Evolutionary conservation across 2,329 filamentous ascomycete species (phyloP).

Genomic region (Ramularia collo-cygni): DNA sequence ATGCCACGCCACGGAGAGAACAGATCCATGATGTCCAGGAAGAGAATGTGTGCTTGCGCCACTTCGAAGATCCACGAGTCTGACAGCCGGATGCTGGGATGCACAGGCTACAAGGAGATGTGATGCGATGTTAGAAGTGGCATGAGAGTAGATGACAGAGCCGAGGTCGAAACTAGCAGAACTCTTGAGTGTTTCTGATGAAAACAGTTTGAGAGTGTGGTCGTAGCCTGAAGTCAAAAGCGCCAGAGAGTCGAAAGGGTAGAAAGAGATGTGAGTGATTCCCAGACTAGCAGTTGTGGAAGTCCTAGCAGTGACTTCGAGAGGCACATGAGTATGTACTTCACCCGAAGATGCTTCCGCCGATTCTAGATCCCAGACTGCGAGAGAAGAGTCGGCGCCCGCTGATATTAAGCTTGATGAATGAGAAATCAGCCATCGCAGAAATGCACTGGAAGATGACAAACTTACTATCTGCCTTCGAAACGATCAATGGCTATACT

Average conservation of each 20-base stretch:
- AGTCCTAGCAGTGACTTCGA: constrained; percentile 22
- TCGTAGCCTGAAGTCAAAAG: constrained; percentile 76
- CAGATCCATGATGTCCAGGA: constrained; percentile 44
- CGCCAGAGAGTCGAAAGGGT: constrained; percentile 67
- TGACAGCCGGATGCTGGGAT: constrained; percentile 76
- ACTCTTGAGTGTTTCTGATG: constrained; percentile 53
- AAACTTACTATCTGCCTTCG: constrained; percentile 62
- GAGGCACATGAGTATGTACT: constrained; percentile 9
- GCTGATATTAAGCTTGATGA: constrained; percentile 65
- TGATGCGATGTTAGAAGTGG: constrained; percentile 64
- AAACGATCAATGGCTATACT: constrained; percentile 74
- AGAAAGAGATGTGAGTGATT: constrained; percentile 70
- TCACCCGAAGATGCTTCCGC: constrained; percentile 24
- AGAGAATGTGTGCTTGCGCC: constrained; percentile 57
- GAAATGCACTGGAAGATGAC: not conserved
- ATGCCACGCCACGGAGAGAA: constrained; percentile 68
- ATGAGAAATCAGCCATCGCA: not conserved
- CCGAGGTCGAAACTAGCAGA: constrained; percentile 63
- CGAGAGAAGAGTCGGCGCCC: constrained; percentile 76
- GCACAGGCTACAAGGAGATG: constrained; percentile 80
- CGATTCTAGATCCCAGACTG: constrained; percentile 77
- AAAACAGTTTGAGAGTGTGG: constrained; percentile 68
- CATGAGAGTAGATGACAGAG: constrained; percentile 67
- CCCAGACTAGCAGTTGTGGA: constrained; percentile 56
- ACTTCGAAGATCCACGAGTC: constrained; percentile 79